These are phyloP conservation scores for Aspergillaceae sp. DNA, from an alignment of 2,329 filamentous ascomycete genomes.

Conservation along the genomic window DNA sequence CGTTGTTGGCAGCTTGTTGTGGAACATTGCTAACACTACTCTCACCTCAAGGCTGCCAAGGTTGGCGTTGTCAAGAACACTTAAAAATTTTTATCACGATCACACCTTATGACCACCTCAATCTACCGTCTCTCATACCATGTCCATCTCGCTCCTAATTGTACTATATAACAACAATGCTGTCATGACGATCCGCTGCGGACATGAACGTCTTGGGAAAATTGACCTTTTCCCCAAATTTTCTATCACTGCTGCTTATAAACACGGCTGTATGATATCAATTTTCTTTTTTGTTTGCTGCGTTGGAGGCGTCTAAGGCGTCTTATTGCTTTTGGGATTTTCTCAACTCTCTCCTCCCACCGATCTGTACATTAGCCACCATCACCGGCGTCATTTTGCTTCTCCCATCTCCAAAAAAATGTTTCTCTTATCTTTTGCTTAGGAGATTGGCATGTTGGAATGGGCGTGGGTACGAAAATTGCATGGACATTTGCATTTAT, in stretches of 20 bases:
- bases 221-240: conserved; percentile 11
- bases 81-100: conserved; percentile 17
- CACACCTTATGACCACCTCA: not conserved
- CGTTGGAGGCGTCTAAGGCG: conserved; percentile 23
- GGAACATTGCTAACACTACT: conserved; percentile 4
- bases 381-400: conserved; percentile 10
- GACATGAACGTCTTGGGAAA: conserved; percentile 1
- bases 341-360: conserved; percentile 26
- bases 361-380: conserved; percentile 24
- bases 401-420: conserved; percentile 1
- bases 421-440: not conserved
- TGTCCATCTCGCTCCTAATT: conserved; percentile 13
- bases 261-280: conserved; percentile 27
- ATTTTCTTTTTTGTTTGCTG: conserved; percentile 22
- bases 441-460: conserved; percentile 1
- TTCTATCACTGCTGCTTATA: conserved; percentile 16
- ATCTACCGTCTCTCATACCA: conserved; percentile 4
- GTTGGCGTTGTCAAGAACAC: conserved; percentile 89
- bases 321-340: conserved; percentile 16
- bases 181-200: conserved; percentile 14
- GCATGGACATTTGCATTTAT: conserved; percentile 1
- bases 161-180: conserved; percentile 28
- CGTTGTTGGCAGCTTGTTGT: not conserved
- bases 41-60: conserved; percentile 60
- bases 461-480: conserved; percentile 1